phyloP scores from a whole-genome alignment of 1,284 basidiomycete genomes.

The Coniferiporia sulphurascens region DNA sequence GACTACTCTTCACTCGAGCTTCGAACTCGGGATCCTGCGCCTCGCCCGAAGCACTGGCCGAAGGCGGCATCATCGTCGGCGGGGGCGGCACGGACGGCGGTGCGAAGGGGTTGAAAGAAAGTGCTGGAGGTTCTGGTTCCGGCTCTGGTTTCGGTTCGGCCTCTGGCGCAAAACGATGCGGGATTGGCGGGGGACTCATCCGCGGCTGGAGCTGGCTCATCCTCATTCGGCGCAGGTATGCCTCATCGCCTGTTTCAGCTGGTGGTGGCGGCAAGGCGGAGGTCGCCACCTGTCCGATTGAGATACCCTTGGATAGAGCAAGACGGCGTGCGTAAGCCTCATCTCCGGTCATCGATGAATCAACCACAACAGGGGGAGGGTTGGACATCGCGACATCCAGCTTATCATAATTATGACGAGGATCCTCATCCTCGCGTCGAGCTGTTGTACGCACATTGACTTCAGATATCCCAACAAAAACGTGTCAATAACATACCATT shows the following conservation, averaged over 20 bases:
- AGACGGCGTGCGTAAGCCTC: conserved; percentile 61
- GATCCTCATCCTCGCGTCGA: conserved; percentile 21
- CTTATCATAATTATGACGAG: conserved; percentile 7
- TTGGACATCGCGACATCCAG: conserved; percentile 7
- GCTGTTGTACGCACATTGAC: conserved; percentile 15
- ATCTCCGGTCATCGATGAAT: conserved; percentile 48
- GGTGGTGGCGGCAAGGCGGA: conserved; percentile 21
- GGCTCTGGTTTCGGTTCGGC: conserved; percentile 18
- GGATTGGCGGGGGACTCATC: conserved; percentile 27
- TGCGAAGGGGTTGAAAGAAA: conserved; percentile 64
- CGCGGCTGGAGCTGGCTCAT: conserved; percentile 39
- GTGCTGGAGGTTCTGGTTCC: conserved; percentile 29
- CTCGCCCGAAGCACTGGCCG: conserved; percentile 30
- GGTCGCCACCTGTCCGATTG: conserved; percentile 17
- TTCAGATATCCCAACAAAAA: not conserved
- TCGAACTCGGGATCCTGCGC: conserved; percentile 32
- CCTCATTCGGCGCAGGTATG: conserved; percentile 56
- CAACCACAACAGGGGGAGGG: conserved; percentile 25
- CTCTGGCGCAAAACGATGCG: conserved; percentile 31
- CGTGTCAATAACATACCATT: conserved; percentile 44
- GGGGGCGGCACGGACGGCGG: conserved; percentile 49
- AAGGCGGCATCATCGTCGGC: conserved; percentile 37
- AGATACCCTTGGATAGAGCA: conserved; percentile 41
- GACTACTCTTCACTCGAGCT: conserved; percentile 50
- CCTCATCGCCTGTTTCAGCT: conserved; percentile 63